These are phyloP conservation scores for Lipomyces spencermartinsiae DNA, from an alignment of 805 yeast species.

Conservation along the genomic window DNA sequence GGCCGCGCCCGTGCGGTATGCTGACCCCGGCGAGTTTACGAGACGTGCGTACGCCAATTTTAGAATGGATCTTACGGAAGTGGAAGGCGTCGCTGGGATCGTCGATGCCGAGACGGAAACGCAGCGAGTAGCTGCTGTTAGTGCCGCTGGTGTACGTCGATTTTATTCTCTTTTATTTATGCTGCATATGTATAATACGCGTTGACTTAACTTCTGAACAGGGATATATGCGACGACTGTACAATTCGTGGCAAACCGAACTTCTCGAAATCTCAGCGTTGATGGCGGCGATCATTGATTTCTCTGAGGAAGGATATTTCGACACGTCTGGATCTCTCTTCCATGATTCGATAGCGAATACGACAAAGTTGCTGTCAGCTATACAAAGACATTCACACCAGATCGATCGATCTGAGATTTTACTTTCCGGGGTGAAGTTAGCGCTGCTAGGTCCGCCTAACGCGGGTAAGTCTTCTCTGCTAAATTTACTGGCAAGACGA, in stretches of 20 bases:
- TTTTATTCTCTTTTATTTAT: too few relatives aligned
- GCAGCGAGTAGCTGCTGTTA: conserved; percentile 77
- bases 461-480: conserved; percentile 90
- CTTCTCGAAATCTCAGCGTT: conserved; percentile 73
- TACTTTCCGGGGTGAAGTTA: conserved; percentile 74
- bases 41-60: conserved; percentile 85
- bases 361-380: conserved; percentile 53
- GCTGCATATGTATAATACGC: not conserved
- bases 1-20: conserved; percentile 62
- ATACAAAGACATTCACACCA: conserved; percentile 52
- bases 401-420: conserved; percentile 63
- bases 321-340: conserved; percentile 59
- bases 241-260: conserved; percentile 68
- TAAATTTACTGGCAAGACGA: conserved; percentile 75
- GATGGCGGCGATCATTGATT: conserved; percentile 88
- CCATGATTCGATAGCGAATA: conserved; percentile 54
- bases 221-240: conserved; percentile 66
- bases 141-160: conserved; percentile 57
- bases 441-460: conserved; percentile 90
- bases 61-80: conserved; percentile 81
- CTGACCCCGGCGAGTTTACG: conserved; percentile 94
- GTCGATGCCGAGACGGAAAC: conserved; percentile 94
- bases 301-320: conserved; percentile 90
- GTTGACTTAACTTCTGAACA: not conserved
- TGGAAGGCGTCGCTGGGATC: conserved; percentile 86